Evolutionary conservation across 805 yeast species (phyloP).

Genomic region (Wickerhamomyces pijperi): DNA sequence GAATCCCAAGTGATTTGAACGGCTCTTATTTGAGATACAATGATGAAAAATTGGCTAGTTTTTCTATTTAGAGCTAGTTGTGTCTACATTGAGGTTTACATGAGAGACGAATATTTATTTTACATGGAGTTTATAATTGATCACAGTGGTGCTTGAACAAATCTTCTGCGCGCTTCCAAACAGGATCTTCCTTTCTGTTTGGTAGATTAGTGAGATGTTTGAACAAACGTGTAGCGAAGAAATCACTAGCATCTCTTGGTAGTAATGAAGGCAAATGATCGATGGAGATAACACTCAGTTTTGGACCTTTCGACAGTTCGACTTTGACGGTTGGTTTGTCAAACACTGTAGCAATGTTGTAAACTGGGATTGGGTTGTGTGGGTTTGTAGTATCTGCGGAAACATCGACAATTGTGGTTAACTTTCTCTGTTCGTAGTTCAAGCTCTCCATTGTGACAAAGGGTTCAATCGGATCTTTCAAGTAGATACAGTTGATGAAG

Average conservation of each 20-base stretch:
- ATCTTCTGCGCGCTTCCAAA: conserved; percentile 83
- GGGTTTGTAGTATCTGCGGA: conserved; percentile 99
- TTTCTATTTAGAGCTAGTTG: no score
- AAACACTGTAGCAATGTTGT: conserved; percentile 81
- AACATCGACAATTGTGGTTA: conserved; percentile 92
- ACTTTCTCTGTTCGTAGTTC: conserved; percentile 56
- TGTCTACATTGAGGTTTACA: no score
- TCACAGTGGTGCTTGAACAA: conserved; percentile 61
- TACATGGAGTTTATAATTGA: no score
- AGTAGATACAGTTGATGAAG: conserved; percentile 91
- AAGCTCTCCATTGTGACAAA: conserved; percentile 64
- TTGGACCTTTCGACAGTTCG: conserved; percentile 69
- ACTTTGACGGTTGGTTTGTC: conserved; percentile 84
- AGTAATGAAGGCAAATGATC: conserved; percentile 93
- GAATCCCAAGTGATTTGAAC: conserved; percentile 43
- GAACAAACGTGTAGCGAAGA: conserved; percentile 73
- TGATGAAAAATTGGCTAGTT: conserved; percentile 22
- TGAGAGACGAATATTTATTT: no score
- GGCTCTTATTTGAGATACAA: conserved; percentile 62
- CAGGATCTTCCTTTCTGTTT: conserved; percentile 71
- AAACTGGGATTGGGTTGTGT: conserved; percentile 94
- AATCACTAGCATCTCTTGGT: conserved; percentile 96
- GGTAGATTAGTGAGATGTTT: conserved; percentile 84
- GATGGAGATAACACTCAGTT: conserved; percentile 83
- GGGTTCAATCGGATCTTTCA: conserved; percentile 89